phyloP scores from a whole-genome alignment of 176 grass and related monocot species.

The Avena insularis region DNA sequence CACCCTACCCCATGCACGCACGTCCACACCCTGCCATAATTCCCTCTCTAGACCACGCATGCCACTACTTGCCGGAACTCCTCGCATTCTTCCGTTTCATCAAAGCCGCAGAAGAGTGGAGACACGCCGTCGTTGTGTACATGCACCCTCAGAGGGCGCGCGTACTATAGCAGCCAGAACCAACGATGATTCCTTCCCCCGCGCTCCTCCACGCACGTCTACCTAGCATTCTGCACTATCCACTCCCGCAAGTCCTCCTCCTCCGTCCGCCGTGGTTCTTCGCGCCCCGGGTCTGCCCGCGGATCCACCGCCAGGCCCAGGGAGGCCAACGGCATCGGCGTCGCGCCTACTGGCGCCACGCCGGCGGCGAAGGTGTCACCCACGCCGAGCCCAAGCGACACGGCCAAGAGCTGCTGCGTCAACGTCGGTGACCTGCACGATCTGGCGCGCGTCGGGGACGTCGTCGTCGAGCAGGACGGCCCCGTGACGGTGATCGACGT shows the following conservation, averaged over 20 bases:
- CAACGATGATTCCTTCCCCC: not conserved
- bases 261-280: slow-evolving; percentile 9
- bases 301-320: not conserved
- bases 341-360: not conserved
- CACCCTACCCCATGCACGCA: not conserved
- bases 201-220: slow-evolving; percentile 40
- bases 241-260: slow-evolving; percentile 40
- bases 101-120: slow-evolving; percentile 24
- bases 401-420: not conserved
- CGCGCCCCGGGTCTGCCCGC: not conserved
- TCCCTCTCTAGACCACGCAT: not conserved
- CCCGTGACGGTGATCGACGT: slow-evolving; percentile 48
- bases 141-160: not conserved
- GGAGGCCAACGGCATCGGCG: not conserved
- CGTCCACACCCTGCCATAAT: slow-evolving; percentile 6
- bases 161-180: not conserved
- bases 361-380: slow-evolving; percentile 46
- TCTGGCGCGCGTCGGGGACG: not conserved
- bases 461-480: not conserved
- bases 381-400: slow-evolving; percentile 41
- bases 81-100: slow-evolving; percentile 20
- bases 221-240: slow-evolving; percentile 52
- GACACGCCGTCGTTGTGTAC: not conserved
- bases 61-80: not conserved
- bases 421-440: not conserved